Conservation (phyloP, 257 asterid species). For the Lycium barbarum region DNA sequence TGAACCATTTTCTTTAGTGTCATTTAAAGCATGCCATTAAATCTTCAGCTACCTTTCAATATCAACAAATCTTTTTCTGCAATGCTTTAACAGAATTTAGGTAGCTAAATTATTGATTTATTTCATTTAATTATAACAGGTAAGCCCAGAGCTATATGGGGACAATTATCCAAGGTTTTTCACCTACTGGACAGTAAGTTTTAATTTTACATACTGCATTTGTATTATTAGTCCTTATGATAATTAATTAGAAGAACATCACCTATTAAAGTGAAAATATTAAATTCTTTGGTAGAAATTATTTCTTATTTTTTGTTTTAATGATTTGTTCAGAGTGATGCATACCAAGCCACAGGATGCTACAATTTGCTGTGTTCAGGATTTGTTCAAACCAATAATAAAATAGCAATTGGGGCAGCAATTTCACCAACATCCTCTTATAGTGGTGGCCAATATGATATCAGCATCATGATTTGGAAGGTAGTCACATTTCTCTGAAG, state of each 20-base stretch:
- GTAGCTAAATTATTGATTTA: slow-evolving; percentile 34
- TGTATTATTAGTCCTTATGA: background rate
- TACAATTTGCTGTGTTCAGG: slow-evolving; percentile 94
- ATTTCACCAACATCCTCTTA: slow-evolving; percentile 87
- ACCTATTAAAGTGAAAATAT: background rate
- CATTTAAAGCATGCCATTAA: slow-evolving; percentile 43
- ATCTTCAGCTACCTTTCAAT: slow-evolving; percentile 50
- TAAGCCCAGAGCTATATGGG: slow-evolving; percentile 92
- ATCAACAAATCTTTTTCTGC: slow-evolving; percentile 18
- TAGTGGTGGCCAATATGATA: slow-evolving; percentile 83
- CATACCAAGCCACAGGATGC: slow-evolving; percentile 91
- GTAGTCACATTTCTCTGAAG: slow-evolving; percentile 43
- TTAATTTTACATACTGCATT: background rate
- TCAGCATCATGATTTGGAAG: slow-evolving; percentile 89
- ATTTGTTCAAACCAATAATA: slow-evolving; percentile 82
- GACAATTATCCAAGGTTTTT: slow-evolving; percentile 86
- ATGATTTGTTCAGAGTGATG: slow-evolving; percentile 70
- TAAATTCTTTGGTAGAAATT: background rate
- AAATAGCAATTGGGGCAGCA: slow-evolving; percentile 89
- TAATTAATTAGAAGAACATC: background rate
- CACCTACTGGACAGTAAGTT: slow-evolving; percentile 94
- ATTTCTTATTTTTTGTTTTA: background rate
- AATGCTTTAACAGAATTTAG: background rate
- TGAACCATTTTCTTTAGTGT: slow-evolving; percentile 29
- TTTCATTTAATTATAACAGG: slow-evolving; percentile 54